Conservation (phyloP, 768 basidiomycete genomes). For the Rhodocollybia butyracea region DNA sequence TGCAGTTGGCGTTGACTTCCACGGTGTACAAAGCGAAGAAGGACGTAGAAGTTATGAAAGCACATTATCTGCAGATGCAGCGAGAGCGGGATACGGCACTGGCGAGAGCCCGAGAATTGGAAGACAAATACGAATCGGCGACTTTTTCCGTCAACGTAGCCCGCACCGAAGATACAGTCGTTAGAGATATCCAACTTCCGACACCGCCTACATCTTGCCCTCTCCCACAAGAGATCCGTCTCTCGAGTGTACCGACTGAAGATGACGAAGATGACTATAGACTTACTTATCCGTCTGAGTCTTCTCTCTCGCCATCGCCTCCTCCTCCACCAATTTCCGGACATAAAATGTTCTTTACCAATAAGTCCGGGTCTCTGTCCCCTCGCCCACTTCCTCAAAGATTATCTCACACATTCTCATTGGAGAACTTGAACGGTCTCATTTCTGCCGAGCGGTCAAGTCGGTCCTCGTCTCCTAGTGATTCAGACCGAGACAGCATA, state of each 20-base stretch:
- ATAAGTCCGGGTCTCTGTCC: not conserved
- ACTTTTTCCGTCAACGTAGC: not conserved
- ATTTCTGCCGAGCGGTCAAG: not conserved
- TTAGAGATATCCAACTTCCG: not conserved
- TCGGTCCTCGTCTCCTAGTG: not conserved
- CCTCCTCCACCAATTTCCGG: slow-evolving; percentile 4
- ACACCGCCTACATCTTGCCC: not conserved
- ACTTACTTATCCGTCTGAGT: not conserved
- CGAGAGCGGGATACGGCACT: slow-evolving; percentile 6
- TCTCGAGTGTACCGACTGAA: not conserved
- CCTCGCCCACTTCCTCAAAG: not conserved
- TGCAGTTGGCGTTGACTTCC: not conserved
- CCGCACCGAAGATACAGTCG: not conserved
- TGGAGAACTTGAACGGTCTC: not conserved
- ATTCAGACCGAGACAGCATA: not conserved
- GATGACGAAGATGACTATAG: not conserved
- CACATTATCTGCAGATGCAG: not conserved
- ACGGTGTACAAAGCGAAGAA: not conserved
- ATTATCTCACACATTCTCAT: not conserved
- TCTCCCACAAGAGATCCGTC: not conserved
- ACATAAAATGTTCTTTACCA: not conserved
- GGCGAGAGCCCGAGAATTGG: not conserved
- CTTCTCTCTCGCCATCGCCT: slow-evolving; percentile 1
- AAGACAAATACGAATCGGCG: not conserved
- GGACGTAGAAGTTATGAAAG: not conserved